These are phyloP conservation scores for Alternaria gaisen DNA, from an alignment of 2,329 filamentous ascomycete genomes.

Conservation along the genomic window DNA sequence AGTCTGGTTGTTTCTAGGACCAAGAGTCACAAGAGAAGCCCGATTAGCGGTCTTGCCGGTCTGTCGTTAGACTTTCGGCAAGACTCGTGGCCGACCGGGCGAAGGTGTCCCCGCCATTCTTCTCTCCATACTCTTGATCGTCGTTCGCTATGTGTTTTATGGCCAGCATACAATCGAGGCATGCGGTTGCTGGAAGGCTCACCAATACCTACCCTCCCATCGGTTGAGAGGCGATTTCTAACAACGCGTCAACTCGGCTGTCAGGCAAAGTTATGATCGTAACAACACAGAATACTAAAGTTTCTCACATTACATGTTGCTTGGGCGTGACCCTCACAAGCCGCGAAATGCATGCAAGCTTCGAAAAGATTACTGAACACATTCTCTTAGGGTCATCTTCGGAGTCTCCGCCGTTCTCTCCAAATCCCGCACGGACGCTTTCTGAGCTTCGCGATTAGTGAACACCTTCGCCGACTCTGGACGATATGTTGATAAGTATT, in stretches of 20 bases:
- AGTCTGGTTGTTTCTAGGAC: neutral
- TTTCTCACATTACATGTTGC: neutral
- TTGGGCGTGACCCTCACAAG: neutral
- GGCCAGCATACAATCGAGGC: neutral
- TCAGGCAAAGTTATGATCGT: neutral
- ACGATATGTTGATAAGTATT: neutral
- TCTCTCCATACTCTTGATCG: neutral
- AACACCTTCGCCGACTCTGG: neutral
- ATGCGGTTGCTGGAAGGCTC: neutral
- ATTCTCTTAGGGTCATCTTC: neutral
- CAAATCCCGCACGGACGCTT: neutral
- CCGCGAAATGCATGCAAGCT: neutral
- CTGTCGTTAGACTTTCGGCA: neutral
- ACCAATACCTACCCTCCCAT: neutral
- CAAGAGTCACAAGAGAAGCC: neutral
- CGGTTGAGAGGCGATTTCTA: neutral
- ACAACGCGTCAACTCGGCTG: neutral
- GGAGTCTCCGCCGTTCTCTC: neutral
- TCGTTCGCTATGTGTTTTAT: neutral
- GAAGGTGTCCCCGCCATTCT: neutral
- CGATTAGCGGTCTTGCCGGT: neutral
- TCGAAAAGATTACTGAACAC: slow-evolving; percentile 2
- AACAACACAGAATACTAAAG: neutral
- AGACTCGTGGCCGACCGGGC: slow-evolving; percentile 1
- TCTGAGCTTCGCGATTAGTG: neutral